Evolutionary conservation across 225 moss, liverwort and hornwort species (phyloP).

Genomic region (Rhytidiadelphus loreus): DNA sequence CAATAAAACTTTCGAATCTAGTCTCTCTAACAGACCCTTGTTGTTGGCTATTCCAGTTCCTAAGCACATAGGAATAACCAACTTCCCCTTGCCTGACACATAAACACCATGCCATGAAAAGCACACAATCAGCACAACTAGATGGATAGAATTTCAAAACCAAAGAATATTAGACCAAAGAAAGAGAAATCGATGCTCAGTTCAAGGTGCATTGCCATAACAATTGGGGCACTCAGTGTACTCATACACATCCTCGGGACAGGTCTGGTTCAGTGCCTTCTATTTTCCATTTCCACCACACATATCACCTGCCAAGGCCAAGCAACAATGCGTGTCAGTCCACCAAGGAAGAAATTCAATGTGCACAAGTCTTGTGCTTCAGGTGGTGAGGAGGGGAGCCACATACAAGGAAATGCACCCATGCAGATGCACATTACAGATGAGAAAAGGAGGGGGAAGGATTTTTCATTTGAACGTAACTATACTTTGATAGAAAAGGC

Average conservation of each 20-base stretch:
- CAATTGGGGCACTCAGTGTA: slow-evolving; percentile 75
- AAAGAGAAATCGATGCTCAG: not conserved
- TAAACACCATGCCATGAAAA: not conserved
- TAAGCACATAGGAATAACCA: slow-evolving; percentile 64
- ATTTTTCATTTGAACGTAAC: too few species aligned
- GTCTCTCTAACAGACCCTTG: slow-evolving; percentile 73
- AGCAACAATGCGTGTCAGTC: too few species aligned
- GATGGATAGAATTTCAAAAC: not conserved
- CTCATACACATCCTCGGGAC: slow-evolving; percentile 81
- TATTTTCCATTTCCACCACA: slow-evolving; percentile 79
- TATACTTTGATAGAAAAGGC: not conserved
- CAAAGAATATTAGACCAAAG: too few species aligned
- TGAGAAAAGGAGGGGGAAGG: not conserved
- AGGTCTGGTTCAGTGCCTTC: slow-evolving; percentile 82
- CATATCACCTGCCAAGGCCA: slow-evolving; percentile 7
- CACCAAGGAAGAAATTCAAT: too few species aligned
- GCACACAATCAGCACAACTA: not conserved
- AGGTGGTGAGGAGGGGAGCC: not conserved
- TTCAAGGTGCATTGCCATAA: slow-evolving; percentile 27
- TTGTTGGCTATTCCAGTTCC: slow-evolving; percentile 68
- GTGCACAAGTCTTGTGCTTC: not conserved
- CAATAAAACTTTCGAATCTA: slow-evolving; percentile 51
- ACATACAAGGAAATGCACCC: slow-evolving; percentile 54
- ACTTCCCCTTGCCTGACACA: slow-evolving; percentile 57
- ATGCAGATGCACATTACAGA: not conserved